Evolutionary conservation across 768 basidiomycete species (phyloP), one percentile per base, ranked within the genome.

Genomic region (Mycena rosella): DNA sequence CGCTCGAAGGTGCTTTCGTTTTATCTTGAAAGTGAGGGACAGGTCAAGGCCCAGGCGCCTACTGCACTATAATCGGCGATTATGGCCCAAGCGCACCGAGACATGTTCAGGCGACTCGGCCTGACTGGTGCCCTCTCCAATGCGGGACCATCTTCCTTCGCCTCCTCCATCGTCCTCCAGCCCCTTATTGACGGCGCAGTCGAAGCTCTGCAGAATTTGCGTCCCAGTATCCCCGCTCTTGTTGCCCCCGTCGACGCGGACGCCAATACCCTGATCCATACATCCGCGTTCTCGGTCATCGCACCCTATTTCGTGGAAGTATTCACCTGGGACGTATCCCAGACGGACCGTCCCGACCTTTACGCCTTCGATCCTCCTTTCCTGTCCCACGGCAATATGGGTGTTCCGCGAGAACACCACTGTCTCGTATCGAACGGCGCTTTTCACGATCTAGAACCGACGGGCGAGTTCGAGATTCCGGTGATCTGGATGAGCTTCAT

Each of bases 21-120:
- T 15, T 65, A 65, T 30, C 40, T 60, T 14, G 58, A 66, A 13
- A 27, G 34, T 36, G 65, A 66, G 40, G 20, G 7, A 44, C 52
- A 60, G 6, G 26, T 49, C 11, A 49, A 64, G 34, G 18, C 8
- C 11, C 47, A 47, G 17, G 15, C 34, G 1, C 63, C 63, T 0
- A 29, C 27, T 10, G 9, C 27, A 11, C 54, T 34, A 2, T 64
- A 57, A n/a, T n/a, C 32, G 44, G 13, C 29, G 20, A 38, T 64
- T 26, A 45, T 64, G 5, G 45, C 45, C 8, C 44, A 29, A 7
- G 24, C 63, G 11, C 29, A 64, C 20, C 13, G 9, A 0, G 54
- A 57, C 1, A 32, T 64, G 34, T 32, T 47, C 14, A 8, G 49
- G 11, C 54, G 54, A 7, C 54, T 64, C 9, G 55, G 55, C 17